Evolutionary conservation across 805 yeast genomes (phyloP).

Genomic region (Zygotorulaspora sp.): DNA sequence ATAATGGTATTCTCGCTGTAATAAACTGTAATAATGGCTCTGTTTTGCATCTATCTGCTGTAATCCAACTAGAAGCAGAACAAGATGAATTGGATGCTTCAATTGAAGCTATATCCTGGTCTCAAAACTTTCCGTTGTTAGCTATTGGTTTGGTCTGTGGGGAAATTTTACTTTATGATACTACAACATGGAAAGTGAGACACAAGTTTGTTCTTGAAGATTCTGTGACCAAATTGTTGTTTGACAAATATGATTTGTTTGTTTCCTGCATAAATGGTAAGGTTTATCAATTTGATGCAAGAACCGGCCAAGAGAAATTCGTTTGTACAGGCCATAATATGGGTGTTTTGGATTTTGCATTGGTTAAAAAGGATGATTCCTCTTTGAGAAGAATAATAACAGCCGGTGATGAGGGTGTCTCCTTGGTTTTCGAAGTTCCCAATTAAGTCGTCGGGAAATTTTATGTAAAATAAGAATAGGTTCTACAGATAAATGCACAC

Average conservation of each 20-base stretch:
- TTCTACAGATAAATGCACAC: too few species aligned
- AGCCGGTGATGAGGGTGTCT: constrained; percentile 97
- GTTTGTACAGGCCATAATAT: constrained; percentile 88
- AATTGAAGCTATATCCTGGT: constrained; percentile 81
- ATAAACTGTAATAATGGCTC: constrained; percentile 72
- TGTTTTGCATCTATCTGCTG: constrained; percentile 59
- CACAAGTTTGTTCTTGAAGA: constrained; percentile 66
- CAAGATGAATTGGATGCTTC: constrained; percentile 63
- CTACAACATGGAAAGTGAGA: constrained; percentile 83
- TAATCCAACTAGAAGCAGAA: constrained; percentile 52
- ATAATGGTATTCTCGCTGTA: constrained; percentile 83
- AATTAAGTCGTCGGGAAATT: too few species aligned
- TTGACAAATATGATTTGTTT: constrained; percentile 53
- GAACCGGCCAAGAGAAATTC: constrained; percentile 74
- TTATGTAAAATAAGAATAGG: too few species aligned
- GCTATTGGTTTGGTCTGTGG: constrained; percentile 93
- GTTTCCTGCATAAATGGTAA: constrained; percentile 83
- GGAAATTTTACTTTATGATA: constrained; percentile 73
- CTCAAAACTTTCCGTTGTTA: constrained; percentile 55
- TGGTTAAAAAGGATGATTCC: constrained; percentile 43
- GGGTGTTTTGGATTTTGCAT: constrained; percentile 85
- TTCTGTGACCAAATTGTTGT: constrained; percentile 75
- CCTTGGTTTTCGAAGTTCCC: constrained; percentile 57
- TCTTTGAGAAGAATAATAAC: constrained; percentile 57
- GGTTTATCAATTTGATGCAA: constrained; percentile 81